These are phyloP conservation scores for Solanum sejunctum DNA, from an alignment of 257 asterid genomes.

Conservation along the genomic window DNA sequence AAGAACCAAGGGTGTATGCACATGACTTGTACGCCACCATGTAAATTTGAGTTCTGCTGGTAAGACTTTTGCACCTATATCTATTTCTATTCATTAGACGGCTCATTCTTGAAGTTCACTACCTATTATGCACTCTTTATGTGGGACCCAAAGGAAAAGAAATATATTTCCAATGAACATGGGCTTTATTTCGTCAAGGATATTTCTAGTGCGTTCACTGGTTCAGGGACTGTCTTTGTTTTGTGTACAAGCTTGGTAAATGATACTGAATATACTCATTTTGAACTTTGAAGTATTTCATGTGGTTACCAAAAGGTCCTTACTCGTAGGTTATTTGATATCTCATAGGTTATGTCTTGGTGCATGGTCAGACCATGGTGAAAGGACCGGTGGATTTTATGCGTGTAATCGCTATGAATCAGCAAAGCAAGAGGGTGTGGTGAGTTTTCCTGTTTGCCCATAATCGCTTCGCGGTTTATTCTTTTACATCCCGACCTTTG, in stretches of 20 bases:
- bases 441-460: constrained; percentile 9
- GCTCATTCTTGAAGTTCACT: background rate
- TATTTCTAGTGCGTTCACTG: background rate
- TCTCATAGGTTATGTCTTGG: constrained; percentile 84
- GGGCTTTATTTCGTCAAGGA: background rate
- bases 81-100: background rate
- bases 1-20: constrained; percentile 99
- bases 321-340: background rate
- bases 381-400: constrained; percentile 97
- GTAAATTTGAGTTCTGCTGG: constrained; percentile 99
- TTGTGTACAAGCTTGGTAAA: background rate
- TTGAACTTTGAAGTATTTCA: background rate
- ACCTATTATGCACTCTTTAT: background rate
- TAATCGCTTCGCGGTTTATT: background rate
- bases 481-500: background rate
- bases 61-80: constrained; percentile 15
- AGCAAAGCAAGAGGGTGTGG: constrained; percentile 99
- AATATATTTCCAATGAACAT: background rate
- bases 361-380: constrained; percentile 97
- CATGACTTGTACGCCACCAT: constrained; percentile 99
- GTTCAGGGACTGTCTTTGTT: background rate
- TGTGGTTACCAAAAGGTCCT: background rate
- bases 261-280: background rate
- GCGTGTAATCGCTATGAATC: constrained; percentile 99
- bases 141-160: background rate